Conservation (phyloP, 169 alveolate genomes). For the Plasmodium coatneyi region DNA sequence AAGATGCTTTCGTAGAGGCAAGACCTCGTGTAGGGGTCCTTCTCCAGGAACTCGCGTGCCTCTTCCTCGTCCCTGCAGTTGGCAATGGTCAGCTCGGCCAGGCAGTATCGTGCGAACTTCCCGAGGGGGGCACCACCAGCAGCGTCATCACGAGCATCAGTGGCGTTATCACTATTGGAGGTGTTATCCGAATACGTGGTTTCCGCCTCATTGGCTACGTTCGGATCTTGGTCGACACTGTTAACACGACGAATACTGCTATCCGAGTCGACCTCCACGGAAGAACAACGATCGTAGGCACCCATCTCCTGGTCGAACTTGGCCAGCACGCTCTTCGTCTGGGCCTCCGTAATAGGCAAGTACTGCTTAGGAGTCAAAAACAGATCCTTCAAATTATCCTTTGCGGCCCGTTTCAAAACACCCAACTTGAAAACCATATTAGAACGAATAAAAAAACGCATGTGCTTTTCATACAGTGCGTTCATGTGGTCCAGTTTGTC, state of each 20-base stretch:
- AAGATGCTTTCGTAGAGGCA: conserved; percentile 72
- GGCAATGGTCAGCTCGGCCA: conserved; percentile 69
- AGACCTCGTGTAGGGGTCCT: conserved; percentile 76
- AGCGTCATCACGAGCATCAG: not conserved
- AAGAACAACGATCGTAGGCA: conserved; percentile 3
- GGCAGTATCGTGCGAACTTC: not conserved
- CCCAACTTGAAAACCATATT: conserved; percentile 72
- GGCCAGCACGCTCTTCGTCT: conserved; percentile 13
- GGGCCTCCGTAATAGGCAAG: conserved; percentile 76
- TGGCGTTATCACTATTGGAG: not conserved
- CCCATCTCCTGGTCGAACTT: conserved; percentile 39
- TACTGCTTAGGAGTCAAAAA: conserved; percentile 74
- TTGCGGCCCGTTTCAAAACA: conserved; percentile 33
- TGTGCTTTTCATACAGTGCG: conserved; percentile 74
- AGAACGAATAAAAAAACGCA: conserved; percentile 76
- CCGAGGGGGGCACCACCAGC: not conserved
- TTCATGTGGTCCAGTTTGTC: conserved; percentile 31
- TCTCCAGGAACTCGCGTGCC: conserved; percentile 74
- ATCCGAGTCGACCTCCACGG: conserved; percentile 7
- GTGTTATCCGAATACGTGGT: not conserved
- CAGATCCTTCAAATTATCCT: conserved; percentile 48
- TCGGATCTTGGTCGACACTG: not conserved
- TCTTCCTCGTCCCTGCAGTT: conserved; percentile 71
- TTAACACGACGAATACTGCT: not conserved
- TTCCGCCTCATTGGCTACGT: not conserved